Base-by-base conservation (phyloP, 495 filamentous ascomycete genomes). In the Cryomyces minteri region DNA sequence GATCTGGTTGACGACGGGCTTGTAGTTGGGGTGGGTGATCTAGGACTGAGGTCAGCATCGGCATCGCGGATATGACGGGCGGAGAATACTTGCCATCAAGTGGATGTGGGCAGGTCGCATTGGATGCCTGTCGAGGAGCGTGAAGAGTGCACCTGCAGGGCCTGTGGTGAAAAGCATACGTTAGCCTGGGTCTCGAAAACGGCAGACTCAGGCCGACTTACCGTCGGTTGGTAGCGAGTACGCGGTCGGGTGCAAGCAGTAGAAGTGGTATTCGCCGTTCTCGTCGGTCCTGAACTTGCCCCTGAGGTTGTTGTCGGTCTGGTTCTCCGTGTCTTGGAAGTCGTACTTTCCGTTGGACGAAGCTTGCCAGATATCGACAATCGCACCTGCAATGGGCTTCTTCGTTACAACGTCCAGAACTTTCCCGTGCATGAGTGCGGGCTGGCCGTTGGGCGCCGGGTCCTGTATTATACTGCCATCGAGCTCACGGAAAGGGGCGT, bases 291-390 rank as follows among this genome's bases (percentile, higher is more conserved):
- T 72, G 72, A 85, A 87, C 66, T 87, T 88, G 58, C 84, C 84
- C 44, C 84, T 72, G 28, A 88, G 70, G 69, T 88, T 88, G 72
- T 82, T 84, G 60, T 79, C 76, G 40, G 66, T 62, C 70, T 88
- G 82, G 48, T 62, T 63, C 33, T 75, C 67, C 34, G 80, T 77
- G 62, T 88, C 84, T 66, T 90, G 84, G 76, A 86, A 85, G 61
- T 90, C 84, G 72, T 90, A 90, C 58, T 81, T 74, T 56, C 82
- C 82, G 67, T 88, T 90, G 62, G 81, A 69, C 5, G 74, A 80
- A 37, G 82, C 81, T 59, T 90, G 81, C 84, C 84, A 90, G 67
- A 87, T 79, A 60, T 90, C 84, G 57, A 88, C 73, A 45, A 81
- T 76, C 54, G 80, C 82, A 54, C 63, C 62, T 41, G 65, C 71